Percentiles rank a stretch among this genome's conserved stretches.
Conservation (phyloP, 169 alveolate genomes). For the Eimeria maxima region DNA sequence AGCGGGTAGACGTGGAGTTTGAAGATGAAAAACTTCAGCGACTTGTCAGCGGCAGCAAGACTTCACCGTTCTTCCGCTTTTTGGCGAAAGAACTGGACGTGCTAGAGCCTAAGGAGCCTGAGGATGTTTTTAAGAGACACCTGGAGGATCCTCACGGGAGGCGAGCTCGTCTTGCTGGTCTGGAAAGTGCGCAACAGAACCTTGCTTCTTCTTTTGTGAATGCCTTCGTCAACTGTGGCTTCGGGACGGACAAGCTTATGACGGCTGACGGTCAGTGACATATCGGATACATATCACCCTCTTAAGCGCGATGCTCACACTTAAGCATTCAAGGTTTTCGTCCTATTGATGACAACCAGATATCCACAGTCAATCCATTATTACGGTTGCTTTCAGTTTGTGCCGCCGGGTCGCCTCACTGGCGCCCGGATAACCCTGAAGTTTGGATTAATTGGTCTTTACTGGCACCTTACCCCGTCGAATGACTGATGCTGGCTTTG, state of each 20-base stretch:
- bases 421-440: not conserved
- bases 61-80: conserved; percentile 80
- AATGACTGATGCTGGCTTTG: not conserved
- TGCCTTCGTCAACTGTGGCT: conserved; percentile 99
- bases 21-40: conserved; percentile 79
- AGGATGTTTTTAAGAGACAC: conserved; percentile 87
- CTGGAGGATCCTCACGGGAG: conserved; percentile 82
- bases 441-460: not conserved
- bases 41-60: conserved; percentile 75
- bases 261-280: conserved; percentile 87
- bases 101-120: conserved; percentile 88
- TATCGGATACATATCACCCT: not conserved
- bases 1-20: conserved; percentile 78
- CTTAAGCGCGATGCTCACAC: not conserved
- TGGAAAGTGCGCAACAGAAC: conserved; percentile 95
- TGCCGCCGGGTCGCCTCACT: not conserved
- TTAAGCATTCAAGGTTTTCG: not conserved
- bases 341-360: not conserved
- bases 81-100: conserved; percentile 86
- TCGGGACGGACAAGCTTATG: conserved; percentile 96
- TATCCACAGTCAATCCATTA: not conserved
- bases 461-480: not conserved
- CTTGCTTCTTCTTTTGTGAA: conserved; percentile 98
- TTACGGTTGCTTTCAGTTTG: not conserved
- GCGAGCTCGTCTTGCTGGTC: conserved; percentile 73